Evolutionary conservation across 2,329 filamentous ascomycete species (phyloP), one percentile per base, ranked within the genome.

Genomic region (Reticulascus tulasneorum): DNA sequence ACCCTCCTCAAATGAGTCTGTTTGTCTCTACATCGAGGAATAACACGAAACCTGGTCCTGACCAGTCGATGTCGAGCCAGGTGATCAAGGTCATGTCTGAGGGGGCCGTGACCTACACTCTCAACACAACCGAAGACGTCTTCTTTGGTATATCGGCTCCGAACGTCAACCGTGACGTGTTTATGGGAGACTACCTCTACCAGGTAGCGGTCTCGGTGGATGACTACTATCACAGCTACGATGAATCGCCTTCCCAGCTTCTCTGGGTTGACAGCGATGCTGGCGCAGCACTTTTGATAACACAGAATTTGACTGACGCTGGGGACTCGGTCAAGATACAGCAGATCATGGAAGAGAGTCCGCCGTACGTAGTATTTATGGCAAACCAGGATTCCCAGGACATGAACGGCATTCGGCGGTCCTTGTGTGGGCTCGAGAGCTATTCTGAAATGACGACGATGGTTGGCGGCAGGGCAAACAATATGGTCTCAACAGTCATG

Each of bases 231-330:
- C 84, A 94, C 60, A 71, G 63, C 23, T 86, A 77, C 49, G 66
- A 78, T 46, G 61, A 72, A 44, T 56, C 65, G 10, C 51, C 58
- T 1, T 44, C 77, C 0, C 75, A 82, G 45, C 68, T 96, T 7
- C 76, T 80, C 49, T 84, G 90, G 62, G 79, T 96, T 34, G 93
- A 97, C 53, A 88, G 86, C 17, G 93, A 97, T 58, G 82, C 78
- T 27, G 75, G 73, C 20, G 82, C 87, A 3, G 85, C 87, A 3
- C 68, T 98, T 18, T 71, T 98, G 26, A 82, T 85, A 28, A 94
- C 89, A 0, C 73, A 79, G 35, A 84, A 90, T 49, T 63, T 90
- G 31, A 89, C 84, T 1, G 64, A 66, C 32, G 63, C 62, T 3
- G 58, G 66, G 2, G 65, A 79, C 10, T 69, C 73, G 41, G 52